Base-by-base conservation (phyloP, 495 filamentous ascomycete genomes). In the Aspergillus panamensis region DNA sequence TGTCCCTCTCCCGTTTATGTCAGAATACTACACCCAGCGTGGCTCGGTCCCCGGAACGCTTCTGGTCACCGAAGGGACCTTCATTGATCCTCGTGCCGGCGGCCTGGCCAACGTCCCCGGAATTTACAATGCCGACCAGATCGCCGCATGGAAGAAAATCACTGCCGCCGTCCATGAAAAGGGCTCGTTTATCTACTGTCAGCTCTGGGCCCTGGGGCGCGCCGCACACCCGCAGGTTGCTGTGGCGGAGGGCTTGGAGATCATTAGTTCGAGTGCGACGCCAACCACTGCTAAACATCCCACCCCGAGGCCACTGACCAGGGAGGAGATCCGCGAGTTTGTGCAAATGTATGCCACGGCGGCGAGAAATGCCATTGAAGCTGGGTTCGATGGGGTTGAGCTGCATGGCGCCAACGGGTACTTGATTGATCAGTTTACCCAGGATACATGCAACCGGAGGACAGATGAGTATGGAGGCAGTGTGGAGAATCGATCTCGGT, bases 191-290 rank as follows among this genome's bases (percentile, higher is more conserved):
- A 82, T 84, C 35, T 83, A 79, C 64, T 73, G 69, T 25, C 81
- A 85, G 58, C 62, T 85, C 1, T 84, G 78, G 76, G 72, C 78
- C 57, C 60, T 75, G 3, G 82, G 82, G 25, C 76, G 82, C 33
- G 76, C 76, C 8, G 77, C 74, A 5, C 72, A 76, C 48, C 73
- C 74, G 14, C 70, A 75, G 35, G 68, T 78, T 60, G 72, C 73
- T 13, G 78, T 52, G 62, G 60, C 57, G 59, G 64, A 45, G 19
- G 42, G 42, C 8, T 20, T 45, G 7, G n/a, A 45, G 19, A 20
- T 45, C 9, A n/a, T 45, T 45, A 45, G 42, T 16, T 45, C 42
- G 17, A 45, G 42, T 45, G 42, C 42, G 9, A 45, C 42, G 9
- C 42, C 42, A 10, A 21, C 17, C 42, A 20, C 42, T 17, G 16